A percentile compares a stretch with the other conserved stretches of the same genome.
Conservation (phyloP, 2,329 filamentous ascomycete species). For the Neofusicoccum umdonicola region DNA sequence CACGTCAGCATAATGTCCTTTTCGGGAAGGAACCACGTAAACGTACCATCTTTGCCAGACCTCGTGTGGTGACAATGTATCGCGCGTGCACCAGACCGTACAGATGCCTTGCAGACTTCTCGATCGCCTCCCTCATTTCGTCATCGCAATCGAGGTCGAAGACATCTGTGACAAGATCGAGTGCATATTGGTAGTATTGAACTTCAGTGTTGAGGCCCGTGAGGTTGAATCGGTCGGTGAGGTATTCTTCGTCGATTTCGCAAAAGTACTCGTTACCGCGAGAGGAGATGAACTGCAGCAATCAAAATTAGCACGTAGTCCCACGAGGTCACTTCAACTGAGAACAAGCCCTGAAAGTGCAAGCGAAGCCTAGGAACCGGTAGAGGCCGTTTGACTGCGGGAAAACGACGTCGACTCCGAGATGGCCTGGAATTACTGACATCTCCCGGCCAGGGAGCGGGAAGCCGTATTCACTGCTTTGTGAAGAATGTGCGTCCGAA, state of each 20-base stretch:
- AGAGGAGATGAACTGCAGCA: conserved; percentile 90
- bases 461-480: neutral
- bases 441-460: neutral
- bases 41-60: conserved; percentile 90
- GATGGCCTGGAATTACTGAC: neutral
- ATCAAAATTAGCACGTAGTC: neutral
- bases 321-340: neutral
- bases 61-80: conserved; percentile 94
- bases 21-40: neutral
- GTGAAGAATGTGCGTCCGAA: neutral
- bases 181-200: conserved; percentile 97
- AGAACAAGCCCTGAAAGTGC: neutral
- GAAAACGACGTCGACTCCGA: neutral
- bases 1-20: neutral
- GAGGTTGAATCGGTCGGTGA: conserved; percentile 96
- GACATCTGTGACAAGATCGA: conserved; percentile 95
- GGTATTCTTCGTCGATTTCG: conserved; percentile 98
- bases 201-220: conserved; percentile 97
- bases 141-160: conserved; percentile 99
- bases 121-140: conserved; percentile 95
- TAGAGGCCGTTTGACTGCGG: neutral
- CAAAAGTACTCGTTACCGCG: conserved; percentile 99
- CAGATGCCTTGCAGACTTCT: conserved; percentile 92
- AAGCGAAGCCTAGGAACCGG: neutral
- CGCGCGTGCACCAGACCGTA: conserved; percentile 95